Evolutionary conservation across 306 rosid genomes (phyloP).

Genomic region (Luffa acutangula): DNA sequence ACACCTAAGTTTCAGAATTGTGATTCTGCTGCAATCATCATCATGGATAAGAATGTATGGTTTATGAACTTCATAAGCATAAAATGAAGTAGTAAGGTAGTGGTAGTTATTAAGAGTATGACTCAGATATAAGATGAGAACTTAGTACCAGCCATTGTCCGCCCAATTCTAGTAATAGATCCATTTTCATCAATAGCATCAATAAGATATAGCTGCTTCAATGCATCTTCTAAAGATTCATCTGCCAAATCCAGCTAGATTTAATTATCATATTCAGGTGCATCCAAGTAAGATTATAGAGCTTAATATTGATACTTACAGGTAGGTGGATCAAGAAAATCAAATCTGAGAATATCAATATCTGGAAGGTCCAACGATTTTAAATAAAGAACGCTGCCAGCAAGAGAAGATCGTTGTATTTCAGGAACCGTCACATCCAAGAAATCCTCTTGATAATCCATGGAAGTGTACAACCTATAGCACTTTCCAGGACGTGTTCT

Average conservation of each 20-base stretch:
- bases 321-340: constrained; percentile 85
- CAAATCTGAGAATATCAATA: constrained; percentile 85
- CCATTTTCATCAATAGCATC: constrained; percentile 91
- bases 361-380: constrained; percentile 93
- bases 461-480: constrained; percentile 77
- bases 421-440: constrained; percentile 92
- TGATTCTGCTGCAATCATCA: neutral
- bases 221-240: constrained; percentile 83
- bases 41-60: neutral
- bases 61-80: neutral
- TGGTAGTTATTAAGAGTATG: neutral
- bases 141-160: constrained; percentile 80
- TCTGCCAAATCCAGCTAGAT: constrained; percentile 47
- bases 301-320: constrained; percentile 25
- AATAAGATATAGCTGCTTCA: constrained; percentile 85
- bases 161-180: constrained; percentile 64
- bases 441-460: constrained; percentile 52
- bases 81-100: neutral
- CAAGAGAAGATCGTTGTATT: constrained; percentile 88
- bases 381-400: constrained; percentile 91
- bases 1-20: neutral
- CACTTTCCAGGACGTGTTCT: constrained; percentile 95
- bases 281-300: neutral
- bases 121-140: constrained; percentile 17
- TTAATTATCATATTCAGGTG: constrained; percentile 10